Percentiles rank a stretch among this genome's conserved stretches.
Conservation (phyloP, 768 basidiomycete genomes). For the Pilatotrama ljubarskyi region DNA sequence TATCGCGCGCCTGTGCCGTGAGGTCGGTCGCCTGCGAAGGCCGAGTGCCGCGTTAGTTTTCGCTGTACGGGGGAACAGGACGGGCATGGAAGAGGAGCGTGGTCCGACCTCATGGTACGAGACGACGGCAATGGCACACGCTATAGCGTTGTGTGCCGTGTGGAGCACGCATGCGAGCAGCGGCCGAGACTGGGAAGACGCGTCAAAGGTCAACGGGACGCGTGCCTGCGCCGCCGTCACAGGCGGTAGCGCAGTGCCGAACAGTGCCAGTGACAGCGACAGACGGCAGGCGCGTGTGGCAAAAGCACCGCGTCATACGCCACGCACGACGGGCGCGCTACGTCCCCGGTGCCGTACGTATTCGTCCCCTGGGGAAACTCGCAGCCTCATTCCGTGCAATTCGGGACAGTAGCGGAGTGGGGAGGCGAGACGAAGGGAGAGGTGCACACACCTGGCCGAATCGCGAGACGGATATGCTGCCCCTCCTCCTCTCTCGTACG, state of each 20-base stretch:
- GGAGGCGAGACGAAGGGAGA: background rate
- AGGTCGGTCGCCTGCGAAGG: constrained; percentile 10
- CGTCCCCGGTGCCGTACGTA: no score
- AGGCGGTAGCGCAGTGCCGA: background rate
- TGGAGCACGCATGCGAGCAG: no score
- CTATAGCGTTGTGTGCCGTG: no score
- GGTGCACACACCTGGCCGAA: constrained; percentile 53
- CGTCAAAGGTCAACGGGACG: background rate
- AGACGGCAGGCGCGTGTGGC: no score
- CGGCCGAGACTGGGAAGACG: background rate
- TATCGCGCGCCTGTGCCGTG: constrained; percentile 3
- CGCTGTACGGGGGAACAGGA: background rate
- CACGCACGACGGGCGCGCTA: no score
- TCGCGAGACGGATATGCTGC: constrained; percentile 58
- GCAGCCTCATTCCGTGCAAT: no score
- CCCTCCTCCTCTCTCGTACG: constrained; percentile 36
- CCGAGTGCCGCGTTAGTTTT: background rate
- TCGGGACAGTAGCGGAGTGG: background rate
- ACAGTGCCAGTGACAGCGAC: no score
- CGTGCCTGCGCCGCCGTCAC: no score
- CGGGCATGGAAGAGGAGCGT: background rate
- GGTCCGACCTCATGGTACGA: background rate
- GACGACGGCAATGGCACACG: no score
- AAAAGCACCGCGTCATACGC: no score
- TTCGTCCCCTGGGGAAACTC: no score